Evolutionary conservation across 1,139 yeast species (phyloP), one percentile per base, ranked within the genome.

Genomic region (Pichia sp.): DNA sequence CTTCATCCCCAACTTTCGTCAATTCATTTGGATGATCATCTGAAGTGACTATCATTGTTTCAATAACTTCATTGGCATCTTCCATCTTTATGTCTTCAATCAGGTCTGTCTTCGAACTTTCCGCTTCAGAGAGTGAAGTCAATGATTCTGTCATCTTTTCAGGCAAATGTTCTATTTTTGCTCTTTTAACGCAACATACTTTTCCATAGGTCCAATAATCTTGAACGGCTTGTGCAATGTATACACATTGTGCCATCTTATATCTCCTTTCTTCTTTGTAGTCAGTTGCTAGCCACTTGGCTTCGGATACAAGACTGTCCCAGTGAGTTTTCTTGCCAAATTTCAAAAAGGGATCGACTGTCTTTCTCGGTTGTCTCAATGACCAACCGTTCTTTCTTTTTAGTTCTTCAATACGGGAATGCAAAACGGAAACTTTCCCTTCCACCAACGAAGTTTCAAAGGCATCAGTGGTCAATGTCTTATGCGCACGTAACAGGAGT

Each of bases 381-480:
- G 96, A 82, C 98, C 98, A 93, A 50, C 83, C 77, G 6, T 86
- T 85, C 39, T 81, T 80, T 36, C 94, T 67, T 53, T 87, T 85
- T 42, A 93, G 66, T 55, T 88, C 97, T 53, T 91, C 98, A 32
- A 93, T 88, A 40, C 97, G 72, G 4, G 94, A 84, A 51, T 86
- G 84, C 13, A 86, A 75, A n/a, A 87, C 96, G 0, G 95, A 86
- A 9, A 91, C 77, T 54, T 88, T 84, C 8, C 96, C 95, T 55
- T 91, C 99, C n/a, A 86, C 71, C 21, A 88, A 63, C 0, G 95
- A 86, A 50, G 83, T 72, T 51, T 86, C 94, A 60, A 77, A 91
- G 41, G 84, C 75, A 33, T 84, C 93, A 0, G 97, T 84, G 37
- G 86, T 77, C 32, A 91, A 64, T 0, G 84, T 80, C 55, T 91